Base-by-base conservation (phyloP, 208 protist genomes). In the Naegleria gruberi region DNA sequence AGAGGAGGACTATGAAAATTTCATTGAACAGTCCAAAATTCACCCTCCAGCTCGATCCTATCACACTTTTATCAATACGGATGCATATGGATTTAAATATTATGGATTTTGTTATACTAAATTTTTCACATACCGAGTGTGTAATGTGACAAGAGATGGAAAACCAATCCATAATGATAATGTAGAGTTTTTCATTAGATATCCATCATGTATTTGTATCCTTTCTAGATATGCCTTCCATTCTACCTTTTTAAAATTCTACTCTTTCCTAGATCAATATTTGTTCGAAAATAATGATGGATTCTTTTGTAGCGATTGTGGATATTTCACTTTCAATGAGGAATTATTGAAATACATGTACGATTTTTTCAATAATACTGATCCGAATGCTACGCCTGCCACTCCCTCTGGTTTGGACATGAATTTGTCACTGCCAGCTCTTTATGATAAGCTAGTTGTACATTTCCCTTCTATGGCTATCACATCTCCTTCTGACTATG, bases 101-200 rank as follows among this genome's bases (percentile, higher is more conserved):
- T 84, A 84, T 45, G 81, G 81, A 0, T 84, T 84, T 84, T 84
- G 81, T 43, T 84, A 34, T 41, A 44, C 30, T 37, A 77, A 77
- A 77, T 77, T 37, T 37, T 77, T 77, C 30, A 77, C 65, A 15
- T 77, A 37, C 26, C 51, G 51, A 65, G 30, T 65, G n/a, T n/a
- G n/a, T n/a, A n/a, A n/a, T 19, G 30, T 23, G 12, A 65, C 15
- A 65, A 19, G 15, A 30, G 12, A 1, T 65, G 51, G 30, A 10
- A 65, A 65, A 23, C 15, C 15, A 30, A 23, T 19, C 5, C 55
- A 74, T 6, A n/a, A 77, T 19, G 34, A 77, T 0, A 77, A 77
- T 77, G 65, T 77, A 1, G 26, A 77, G 34, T 7, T 77, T 30
- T 77, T 77, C 34, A 37, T 77, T 77, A 19, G 30, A 77, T 12